A percentile compares a stretch with the other conserved stretches of the same genome.
These are phyloP conservation scores for Sphagnum fallax DNA, from an alignment of 228 moss, liverwort and hornwort genomes.

Conservation along the genomic window DNA sequence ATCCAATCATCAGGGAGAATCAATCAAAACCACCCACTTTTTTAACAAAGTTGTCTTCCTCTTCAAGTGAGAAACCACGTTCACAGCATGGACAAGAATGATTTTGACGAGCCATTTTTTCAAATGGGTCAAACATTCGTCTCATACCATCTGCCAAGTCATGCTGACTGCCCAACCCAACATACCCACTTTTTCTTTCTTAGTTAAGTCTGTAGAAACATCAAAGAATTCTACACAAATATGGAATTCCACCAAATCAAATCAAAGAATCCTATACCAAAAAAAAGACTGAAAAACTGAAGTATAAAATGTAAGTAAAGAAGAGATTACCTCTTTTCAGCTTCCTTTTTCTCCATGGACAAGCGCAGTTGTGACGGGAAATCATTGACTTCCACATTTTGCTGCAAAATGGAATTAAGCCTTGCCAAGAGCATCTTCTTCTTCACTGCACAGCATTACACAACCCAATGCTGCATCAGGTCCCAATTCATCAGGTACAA, in stretches of 20 bases:
- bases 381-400: conserved; percentile 45
- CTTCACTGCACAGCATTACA: conserved; percentile 41
- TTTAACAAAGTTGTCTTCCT: conserved; percentile 84
- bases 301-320: too few species aligned
- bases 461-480: too few species aligned
- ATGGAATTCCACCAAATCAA: too few species aligned
- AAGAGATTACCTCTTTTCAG: conserved; percentile 41
- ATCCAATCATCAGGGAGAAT: too few species aligned
- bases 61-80: conserved; percentile 61
- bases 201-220: too few species aligned
- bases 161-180: conserved; percentile 46
- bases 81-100: conserved; percentile 94
- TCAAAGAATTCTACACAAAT: too few species aligned
- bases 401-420: conserved; percentile 47
- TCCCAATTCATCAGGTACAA: too few species aligned
- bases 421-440: conserved; percentile 58
- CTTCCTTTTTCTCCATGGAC: conserved; percentile 52
- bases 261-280: too few species aligned
- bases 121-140: conserved; percentile 73
- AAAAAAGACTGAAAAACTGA: too few species aligned
- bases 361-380: conserved; percentile 54
- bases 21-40: conserved; percentile 35
- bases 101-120: conserved; percentile 42
- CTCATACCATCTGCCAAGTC: conserved; percentile 72
- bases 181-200: too few species aligned